These are phyloP conservation scores for Collybia mongolica DNA, from an alignment of 768 basidiomycete genomes.

Conservation along the genomic window DNA sequence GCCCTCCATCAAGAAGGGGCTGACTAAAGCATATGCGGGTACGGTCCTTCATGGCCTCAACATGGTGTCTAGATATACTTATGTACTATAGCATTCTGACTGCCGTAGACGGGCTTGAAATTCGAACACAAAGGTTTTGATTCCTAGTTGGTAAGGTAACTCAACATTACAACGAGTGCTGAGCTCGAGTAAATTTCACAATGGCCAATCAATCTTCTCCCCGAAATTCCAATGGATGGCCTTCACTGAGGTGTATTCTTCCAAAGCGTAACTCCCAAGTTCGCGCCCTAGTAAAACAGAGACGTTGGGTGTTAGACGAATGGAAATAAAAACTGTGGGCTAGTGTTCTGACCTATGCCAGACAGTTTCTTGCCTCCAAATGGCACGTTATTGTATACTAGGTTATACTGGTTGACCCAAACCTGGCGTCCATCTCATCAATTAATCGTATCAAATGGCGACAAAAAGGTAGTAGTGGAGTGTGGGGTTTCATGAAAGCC, in stretches of 20 bases:
- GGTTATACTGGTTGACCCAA: slow-evolving; percentile 91
- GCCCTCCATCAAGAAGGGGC: no score
- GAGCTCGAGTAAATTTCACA: slow-evolving; percentile 33
- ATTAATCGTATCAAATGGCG: no score
- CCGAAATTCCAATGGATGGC: slow-evolving; percentile 89
- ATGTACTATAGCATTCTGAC: no score
- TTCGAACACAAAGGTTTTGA: no score
- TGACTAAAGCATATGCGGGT: no score
- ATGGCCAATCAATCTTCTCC: slow-evolving; percentile 76
- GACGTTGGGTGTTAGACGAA: slow-evolving; percentile 1
- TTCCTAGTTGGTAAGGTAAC: no score
- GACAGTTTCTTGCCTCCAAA: slow-evolving; percentile 96
- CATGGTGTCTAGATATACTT: no score
- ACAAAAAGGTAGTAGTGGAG: not conserved
- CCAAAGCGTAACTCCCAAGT: slow-evolving; percentile 80
- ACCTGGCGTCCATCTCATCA: slow-evolving; percentile 40
- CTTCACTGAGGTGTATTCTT: slow-evolving; percentile 81
- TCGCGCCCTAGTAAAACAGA: slow-evolving; percentile 64
- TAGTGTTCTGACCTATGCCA: slow-evolving; percentile 62
- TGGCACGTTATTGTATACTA: slow-evolving; percentile 84
- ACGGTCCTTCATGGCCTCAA: no score
- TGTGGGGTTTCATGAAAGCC: slow-evolving; percentile 19
- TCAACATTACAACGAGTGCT: no score
- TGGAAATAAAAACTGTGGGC: slow-evolving; percentile 3
- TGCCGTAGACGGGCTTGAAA: no score